Evolutionary conservation across 805 yeast genomes (phyloP).

Genomic region (Torulaspora maleeae): DNA sequence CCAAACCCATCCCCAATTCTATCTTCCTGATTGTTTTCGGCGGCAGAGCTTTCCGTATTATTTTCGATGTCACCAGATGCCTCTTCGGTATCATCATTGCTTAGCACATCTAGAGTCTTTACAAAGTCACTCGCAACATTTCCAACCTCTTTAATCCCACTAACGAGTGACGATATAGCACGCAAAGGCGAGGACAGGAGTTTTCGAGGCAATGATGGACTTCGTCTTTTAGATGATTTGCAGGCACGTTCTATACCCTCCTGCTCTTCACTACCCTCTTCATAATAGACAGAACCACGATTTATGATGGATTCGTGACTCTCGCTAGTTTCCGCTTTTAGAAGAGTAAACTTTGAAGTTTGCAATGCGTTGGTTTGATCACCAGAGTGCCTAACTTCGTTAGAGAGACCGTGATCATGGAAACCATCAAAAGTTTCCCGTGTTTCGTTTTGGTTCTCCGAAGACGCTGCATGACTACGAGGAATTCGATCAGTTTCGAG

Average conservation of each 20-base stretch:
- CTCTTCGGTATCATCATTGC: constrained; percentile 1
- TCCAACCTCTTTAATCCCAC: constrained; percentile 17
- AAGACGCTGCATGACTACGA: neutral
- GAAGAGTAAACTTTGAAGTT: neutral
- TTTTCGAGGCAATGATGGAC: neutral
- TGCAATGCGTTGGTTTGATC: too few relatives aligned
- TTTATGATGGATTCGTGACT: too few relatives aligned
- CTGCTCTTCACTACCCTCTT: too few relatives aligned
- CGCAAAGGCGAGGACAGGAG: constrained; percentile 17
- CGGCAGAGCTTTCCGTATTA: neutral
- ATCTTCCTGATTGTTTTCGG: neutral
- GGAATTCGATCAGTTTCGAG: neutral
- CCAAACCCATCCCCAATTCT: too few relatives aligned
- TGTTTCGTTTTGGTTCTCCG: neutral
- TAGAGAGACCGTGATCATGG: too few relatives aligned
- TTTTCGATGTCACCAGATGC: neutral
- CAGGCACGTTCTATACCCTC: too few relatives aligned
- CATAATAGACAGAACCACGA: too few relatives aligned
- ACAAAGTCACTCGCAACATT: constrained; percentile 17
- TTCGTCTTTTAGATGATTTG: neutral
- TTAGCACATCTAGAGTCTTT: constrained; percentile 15
- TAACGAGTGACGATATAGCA: constrained; percentile 11
- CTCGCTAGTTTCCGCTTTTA: neutral
- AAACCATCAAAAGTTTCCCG: too few relatives aligned
- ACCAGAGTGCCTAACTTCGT: too few relatives aligned